Evolutionary conservation across 2,329 filamentous ascomycete species (phyloP), one percentile per base, ranked within the genome.

Genomic region (Alternaria panax): DNA sequence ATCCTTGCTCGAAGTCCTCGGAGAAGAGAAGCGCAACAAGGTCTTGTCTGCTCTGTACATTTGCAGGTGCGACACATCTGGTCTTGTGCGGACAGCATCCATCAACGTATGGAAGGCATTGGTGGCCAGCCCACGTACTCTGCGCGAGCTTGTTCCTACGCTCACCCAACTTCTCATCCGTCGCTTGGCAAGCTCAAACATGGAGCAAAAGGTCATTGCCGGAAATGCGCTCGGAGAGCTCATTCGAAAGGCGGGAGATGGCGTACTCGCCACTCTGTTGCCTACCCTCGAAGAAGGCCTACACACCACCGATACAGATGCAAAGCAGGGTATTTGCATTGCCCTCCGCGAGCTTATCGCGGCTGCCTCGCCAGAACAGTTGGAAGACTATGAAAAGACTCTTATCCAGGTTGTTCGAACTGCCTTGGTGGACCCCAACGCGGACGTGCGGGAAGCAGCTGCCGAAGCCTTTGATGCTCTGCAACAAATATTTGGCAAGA

Each of bases 171-270:
- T 99, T 64, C 90, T 99, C 70, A 98, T 99, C 76, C 89, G 92
- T 60, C 91, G 95, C 48, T 86, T 99, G 68, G 95, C 93, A 63
- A 98, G 93, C 77, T 91, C 93, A 45, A 98, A 97, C 75, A 93
- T 96, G 90, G 95, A 99, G 78, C 95, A 99, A 79, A 98, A 97
- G 83, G 91, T 97, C 69, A 99, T 99, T 83, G 95, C 96, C 67
- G 94, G 94, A 77, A 98, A 98, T 78, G 93, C 95, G 48, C 85
- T 99, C 56, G 95, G 95, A 74, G 95, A 99, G 77, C 88, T 99
- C 67, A 98, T 99, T 73, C 90, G 95, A 72, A 97, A 97, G 80
- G 94, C 95, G 72, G 95, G 96, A 62, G 95, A 99, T 77, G 91
- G 92, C 56, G 93, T 99, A 57, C 84, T 99, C 64, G 88, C 93